These are phyloP conservation scores for Cladosporium sp. DNA, from an alignment of 2,329 filamentous ascomycete genomes.

Conservation along the genomic window DNA sequence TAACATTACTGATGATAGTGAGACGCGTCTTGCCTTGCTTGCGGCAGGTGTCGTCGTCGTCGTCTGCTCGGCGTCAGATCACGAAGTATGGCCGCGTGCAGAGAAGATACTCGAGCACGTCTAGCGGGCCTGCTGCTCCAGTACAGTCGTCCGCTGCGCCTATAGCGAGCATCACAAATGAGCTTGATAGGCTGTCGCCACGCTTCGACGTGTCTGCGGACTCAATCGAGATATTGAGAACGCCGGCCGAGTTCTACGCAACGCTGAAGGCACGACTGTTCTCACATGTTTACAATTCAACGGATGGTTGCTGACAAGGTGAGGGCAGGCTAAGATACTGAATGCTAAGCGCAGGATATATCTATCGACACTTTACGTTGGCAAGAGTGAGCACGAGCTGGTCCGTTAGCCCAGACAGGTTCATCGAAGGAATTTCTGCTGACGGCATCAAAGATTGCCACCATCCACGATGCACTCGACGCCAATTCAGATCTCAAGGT, in stretches of 20 bases:
- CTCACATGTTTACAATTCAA: neutral
- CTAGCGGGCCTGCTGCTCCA: slow-evolving; percentile 15
- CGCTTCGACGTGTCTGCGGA: slow-evolving; percentile 80
- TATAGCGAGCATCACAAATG: slow-evolving; percentile 59
- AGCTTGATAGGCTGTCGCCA: slow-evolving; percentile 86
- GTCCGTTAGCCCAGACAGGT: slow-evolving; percentile 37
- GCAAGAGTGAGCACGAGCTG: slow-evolving; percentile 85
- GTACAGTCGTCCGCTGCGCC: slow-evolving; percentile 40
- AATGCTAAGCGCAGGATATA: slow-evolving; percentile 77
- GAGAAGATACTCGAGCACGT: slow-evolving; percentile 23
- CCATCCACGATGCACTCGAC: slow-evolving; percentile 69
- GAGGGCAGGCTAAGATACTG: slow-evolving; percentile 67
- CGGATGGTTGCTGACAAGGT: neutral
- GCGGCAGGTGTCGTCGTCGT: slow-evolving; percentile 13
- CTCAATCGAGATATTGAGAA: slow-evolving; percentile 72
- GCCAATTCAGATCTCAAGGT: slow-evolving; percentile 72
- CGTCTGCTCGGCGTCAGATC: neutral
- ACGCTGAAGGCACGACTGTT: slow-evolving; percentile 68
- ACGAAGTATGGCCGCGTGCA: slow-evolving; percentile 14
- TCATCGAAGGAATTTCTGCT: neutral
- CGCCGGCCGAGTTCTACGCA: slow-evolving; percentile 85
- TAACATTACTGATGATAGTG: slow-evolving; percentile 22
- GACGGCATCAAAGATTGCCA: slow-evolving; percentile 56
- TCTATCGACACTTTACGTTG: slow-evolving; percentile 94
- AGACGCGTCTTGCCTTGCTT: slow-evolving; percentile 24